A percentile compares a stretch with the other conserved stretches of the same genome.
phyloP scores from a whole-genome alignment of 2,329 filamentous ascomycete genomes.

The Magnaporthiopsis poae region DNA sequence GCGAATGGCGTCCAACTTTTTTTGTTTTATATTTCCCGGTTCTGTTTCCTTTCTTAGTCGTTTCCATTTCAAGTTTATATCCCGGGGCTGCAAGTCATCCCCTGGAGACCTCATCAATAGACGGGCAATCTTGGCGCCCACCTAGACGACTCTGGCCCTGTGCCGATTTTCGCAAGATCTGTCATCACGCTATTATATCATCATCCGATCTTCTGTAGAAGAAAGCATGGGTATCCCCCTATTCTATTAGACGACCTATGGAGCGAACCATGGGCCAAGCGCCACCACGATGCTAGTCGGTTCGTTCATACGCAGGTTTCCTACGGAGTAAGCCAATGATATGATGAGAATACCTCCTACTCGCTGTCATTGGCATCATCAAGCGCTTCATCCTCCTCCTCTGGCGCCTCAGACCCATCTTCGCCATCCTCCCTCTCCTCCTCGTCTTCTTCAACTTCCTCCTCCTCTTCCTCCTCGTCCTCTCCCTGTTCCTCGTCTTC shows the following conservation, averaged over 20 bases:
- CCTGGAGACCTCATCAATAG: not conserved
- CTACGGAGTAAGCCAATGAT: not conserved
- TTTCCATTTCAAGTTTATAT: not conserved
- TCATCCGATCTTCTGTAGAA: not conserved
- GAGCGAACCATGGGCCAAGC: not conserved
- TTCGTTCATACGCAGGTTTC: too few species aligned
- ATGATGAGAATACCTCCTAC: not conserved
- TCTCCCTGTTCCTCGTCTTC: constrained; percentile 41
- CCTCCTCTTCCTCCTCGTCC: constrained; percentile 34
- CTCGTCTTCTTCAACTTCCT: constrained; percentile 36
- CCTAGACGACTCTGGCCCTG: too few species aligned
- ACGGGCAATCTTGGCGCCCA: not conserved
- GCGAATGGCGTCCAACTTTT: not conserved
- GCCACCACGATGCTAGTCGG: too few species aligned
- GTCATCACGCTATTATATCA: too few species aligned
- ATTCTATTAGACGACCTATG: not conserved
- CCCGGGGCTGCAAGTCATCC: not conserved
- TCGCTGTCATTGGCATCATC: constrained; percentile 24
- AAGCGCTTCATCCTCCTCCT: constrained; percentile 49
- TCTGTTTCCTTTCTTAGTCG: not conserved
- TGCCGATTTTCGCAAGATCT: not conserved
- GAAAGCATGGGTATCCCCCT: not conserved
- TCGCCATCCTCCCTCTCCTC: constrained; percentile 40
- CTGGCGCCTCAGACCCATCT: constrained; percentile 39
- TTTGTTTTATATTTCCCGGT: not conserved